Base-by-base conservation (phyloP, 768 basidiomycete species). In the Gyrodon lividus region DNA sequence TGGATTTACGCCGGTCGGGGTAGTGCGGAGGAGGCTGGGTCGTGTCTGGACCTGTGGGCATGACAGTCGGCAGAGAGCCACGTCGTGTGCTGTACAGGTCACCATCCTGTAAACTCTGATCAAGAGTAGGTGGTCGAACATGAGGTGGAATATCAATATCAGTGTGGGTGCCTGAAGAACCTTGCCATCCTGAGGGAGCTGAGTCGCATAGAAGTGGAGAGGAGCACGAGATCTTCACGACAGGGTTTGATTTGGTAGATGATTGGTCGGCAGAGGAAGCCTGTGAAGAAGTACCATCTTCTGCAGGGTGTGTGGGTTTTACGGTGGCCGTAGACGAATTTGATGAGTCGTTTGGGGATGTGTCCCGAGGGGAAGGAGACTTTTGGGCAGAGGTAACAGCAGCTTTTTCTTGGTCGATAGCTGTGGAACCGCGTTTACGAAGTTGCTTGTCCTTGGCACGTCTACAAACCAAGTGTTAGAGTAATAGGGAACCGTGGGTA, bases 391-490 rank as follows among this genome's bases (percentile, higher is more conserved):
- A 50, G 0, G 56, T 23, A 0, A 49, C 43, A 3, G 43, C 31
- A 3, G 50, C 14, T 4, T 20, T 52, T 55, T 58, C 34, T 47
- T 65, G 55, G 59, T 72, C 56, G 61, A 34, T 33, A 13, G 37
- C 35, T 0, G 57, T 39, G 2, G 64, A 10, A 46, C 71, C 69
- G 83, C 87, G 63, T 72, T 76, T 43, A 74, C 80, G 72, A 75
- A 81, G 61, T 64, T 74, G 80, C 68, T 93, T 93, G 67, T 89
- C 88, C 70, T 93, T 93, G 46, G 91, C 91, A 50, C 91, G 86
- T 50, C 89, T 88, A 67, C 28, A 51, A 19, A 47, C 35, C 53
- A 33, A 57, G 33, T 1, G 48, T 65, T 19, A 58, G 57, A 12
- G 40, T 6, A 51, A 43, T 39, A 48, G 46, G n/a, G 50, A 41